Evolutionary conservation across 176 grass and related monocot species (phyloP).

Genomic region (Ampelocalamus luodianensis): DNA sequence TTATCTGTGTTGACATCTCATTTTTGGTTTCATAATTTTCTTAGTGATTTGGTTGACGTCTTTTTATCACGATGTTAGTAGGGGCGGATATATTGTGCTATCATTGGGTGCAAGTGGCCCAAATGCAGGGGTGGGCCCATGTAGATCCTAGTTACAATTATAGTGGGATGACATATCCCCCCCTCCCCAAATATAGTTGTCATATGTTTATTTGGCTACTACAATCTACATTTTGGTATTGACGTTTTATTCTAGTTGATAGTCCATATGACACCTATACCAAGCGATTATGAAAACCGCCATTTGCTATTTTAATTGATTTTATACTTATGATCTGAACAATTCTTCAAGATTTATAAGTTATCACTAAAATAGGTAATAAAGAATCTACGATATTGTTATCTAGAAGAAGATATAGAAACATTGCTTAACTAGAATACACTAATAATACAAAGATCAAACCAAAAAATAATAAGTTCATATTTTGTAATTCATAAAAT

Average conservation of each 20-base stretch:
- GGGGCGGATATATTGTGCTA: neutral
- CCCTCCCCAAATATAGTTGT: neutral
- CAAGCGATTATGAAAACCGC: neutral
- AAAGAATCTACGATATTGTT: neutral
- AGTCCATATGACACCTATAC: neutral
- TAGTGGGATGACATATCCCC: neutral
- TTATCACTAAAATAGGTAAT: neutral
- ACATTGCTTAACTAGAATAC: neutral
- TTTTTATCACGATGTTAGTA: conserved; percentile 1
- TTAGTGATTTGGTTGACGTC: neutral
- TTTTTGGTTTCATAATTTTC: neutral
- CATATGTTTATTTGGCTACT: neutral
- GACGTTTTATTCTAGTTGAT: neutral
- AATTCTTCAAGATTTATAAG: neutral
- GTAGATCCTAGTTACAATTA: neutral
- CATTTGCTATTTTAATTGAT: neutral
- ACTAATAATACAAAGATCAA: neutral
- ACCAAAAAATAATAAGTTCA: neutral
- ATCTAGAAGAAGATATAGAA: neutral
- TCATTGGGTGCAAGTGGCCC: neutral
- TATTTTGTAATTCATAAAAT: neutral
- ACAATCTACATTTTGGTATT: neutral
- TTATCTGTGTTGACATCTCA: neutral
- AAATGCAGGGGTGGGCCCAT: neutral
- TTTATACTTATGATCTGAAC: neutral